phyloP scores from a whole-genome alignment of 129 eudicot genomes.

The Rutidosis leptorrhynchoides region DNA sequence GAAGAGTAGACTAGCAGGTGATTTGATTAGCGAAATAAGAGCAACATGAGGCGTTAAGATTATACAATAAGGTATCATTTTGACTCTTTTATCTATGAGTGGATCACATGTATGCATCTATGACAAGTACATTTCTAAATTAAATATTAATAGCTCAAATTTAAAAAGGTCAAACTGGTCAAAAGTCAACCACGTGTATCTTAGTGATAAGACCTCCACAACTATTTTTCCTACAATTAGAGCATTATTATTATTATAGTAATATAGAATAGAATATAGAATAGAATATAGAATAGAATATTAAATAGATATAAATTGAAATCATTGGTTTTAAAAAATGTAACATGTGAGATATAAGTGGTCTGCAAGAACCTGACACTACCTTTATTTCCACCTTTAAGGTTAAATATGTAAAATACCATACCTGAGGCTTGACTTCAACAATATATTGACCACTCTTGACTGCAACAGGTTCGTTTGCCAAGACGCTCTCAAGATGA shows the following conservation, averaged over 20 bases:
- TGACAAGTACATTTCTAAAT: neutral
- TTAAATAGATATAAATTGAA: neutral
- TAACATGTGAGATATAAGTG: neutral
- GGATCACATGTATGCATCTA: neutral
- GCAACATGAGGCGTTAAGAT: neutral
- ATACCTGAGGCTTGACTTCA: constrained; percentile 95
- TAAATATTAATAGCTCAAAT: neutral
- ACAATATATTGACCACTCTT: constrained; percentile 84
- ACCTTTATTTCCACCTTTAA: constrained; percentile 6
- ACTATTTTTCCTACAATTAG: neutral
- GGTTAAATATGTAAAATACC: constrained; percentile 11
- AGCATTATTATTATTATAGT: neutral
- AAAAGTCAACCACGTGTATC: neutral
- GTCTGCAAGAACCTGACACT: neutral
- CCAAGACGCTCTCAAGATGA: constrained; percentile 85
- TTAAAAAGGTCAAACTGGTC: neutral
- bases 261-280: neutral
- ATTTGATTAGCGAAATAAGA: neutral
- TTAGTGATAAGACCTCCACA: neutral
- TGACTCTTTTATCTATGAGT: neutral
- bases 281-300: no score
- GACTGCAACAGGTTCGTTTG: constrained; percentile 89
- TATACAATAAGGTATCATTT: neutral
- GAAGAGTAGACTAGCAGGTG: neutral
- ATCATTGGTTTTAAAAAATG: neutral